A percentile compares a stretch with the other conserved stretches of the same genome.
These are phyloP conservation scores for Arthrobotrys sphaeroides DNA, from an alignment of 2,329 filamentous ascomycete genomes.

Conservation along the genomic window DNA sequence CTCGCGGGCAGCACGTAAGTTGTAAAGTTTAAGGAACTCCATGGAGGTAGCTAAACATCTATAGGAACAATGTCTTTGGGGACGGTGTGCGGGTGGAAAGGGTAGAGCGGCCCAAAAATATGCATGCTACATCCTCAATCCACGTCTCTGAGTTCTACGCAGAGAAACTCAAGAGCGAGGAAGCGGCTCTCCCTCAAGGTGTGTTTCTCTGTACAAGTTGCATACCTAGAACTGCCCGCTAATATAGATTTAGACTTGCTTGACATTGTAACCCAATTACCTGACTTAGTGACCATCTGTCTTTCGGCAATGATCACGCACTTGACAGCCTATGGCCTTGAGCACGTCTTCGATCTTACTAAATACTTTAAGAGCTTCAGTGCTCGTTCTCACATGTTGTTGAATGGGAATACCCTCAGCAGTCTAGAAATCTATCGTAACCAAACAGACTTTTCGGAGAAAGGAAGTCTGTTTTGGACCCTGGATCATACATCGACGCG, in stretches of 20 bases:
- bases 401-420: slow-evolving; percentile 93
- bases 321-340: slow-evolving; percentile 86
- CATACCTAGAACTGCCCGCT: neutral
- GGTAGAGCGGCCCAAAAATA: slow-evolving; percentile 77
- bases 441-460: slow-evolving; percentile 82
- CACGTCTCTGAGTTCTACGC: slow-evolving; percentile 95
- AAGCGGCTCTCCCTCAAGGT: slow-evolving; percentile 63
- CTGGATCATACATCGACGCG: slow-evolving; percentile 90
- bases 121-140: slow-evolving; percentile 83
- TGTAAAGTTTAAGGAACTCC: neutral
- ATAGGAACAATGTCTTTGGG: slow-evolving; percentile 83
- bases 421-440: slow-evolving; percentile 97
- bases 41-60: slow-evolving; percentile 45
- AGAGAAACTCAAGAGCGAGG: slow-evolving; percentile 76
- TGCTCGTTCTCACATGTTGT: slow-evolving; percentile 90
- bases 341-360: slow-evolving; percentile 94
- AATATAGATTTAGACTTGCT: slow-evolving; percentile 69
- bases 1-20: slow-evolving; percentile 76
- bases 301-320: slow-evolving; percentile 96
- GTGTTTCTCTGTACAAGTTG: neutral
- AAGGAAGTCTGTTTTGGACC: slow-evolving; percentile 94
- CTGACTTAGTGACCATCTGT: slow-evolving; percentile 87
- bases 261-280: slow-evolving; percentile 84
- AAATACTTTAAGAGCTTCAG: slow-evolving; percentile 98
- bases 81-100: slow-evolving; percentile 88